Base-by-base conservation (phyloP, 495 filamentous ascomycete genomes). In the Podospora conica region DNA sequence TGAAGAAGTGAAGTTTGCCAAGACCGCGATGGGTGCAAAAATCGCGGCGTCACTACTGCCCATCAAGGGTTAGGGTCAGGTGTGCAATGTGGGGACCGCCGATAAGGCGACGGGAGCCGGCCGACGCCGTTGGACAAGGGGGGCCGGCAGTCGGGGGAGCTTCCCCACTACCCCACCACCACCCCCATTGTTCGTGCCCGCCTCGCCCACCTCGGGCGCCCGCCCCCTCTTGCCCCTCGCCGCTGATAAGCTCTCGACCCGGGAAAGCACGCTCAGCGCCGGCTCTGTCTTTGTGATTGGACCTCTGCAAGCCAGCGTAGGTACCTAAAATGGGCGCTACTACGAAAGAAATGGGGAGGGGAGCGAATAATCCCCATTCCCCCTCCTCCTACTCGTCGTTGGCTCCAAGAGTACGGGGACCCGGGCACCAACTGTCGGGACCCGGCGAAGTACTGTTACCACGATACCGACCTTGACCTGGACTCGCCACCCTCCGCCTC, bases 51-150 rank as follows among this genome's bases (percentile, higher is more conserved):
- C 33, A 48, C n/a, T 18, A n/a, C 40, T 8, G 15, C 9, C 6
- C n/a, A 7, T 0, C 40, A 48, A 21, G 66, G 66, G 61, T 68
- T 65, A 68, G 66, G 66, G 66, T 57, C 29, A 3, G 0, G 11
- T 33, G 3, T 29, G 25, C 9, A 1, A 6, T 27, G 58, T 68
- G 66, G 66, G 55, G 31, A 28, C 12, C 40, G 20, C 66, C 61
- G 66, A 64, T 10, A 29, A 18, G 33, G 60, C 61, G 31, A 58
- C 21, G 48, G 61, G 66, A 68, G 66, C 55, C 62, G 61, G 66
- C 66, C 66, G 66, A 68, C 57, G 53, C 54, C 66, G 64, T 20
- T 28, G 25, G 40, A 48, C 40, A 48, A 18, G 40, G 40, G 40
- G 40, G 18, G 15, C 33, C 40, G 40, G 40, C 40, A 48, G 7